Base-by-base conservation (phyloP, 2,329 filamentous ascomycete species). In the Ceratocystis harringtonii region DNA sequence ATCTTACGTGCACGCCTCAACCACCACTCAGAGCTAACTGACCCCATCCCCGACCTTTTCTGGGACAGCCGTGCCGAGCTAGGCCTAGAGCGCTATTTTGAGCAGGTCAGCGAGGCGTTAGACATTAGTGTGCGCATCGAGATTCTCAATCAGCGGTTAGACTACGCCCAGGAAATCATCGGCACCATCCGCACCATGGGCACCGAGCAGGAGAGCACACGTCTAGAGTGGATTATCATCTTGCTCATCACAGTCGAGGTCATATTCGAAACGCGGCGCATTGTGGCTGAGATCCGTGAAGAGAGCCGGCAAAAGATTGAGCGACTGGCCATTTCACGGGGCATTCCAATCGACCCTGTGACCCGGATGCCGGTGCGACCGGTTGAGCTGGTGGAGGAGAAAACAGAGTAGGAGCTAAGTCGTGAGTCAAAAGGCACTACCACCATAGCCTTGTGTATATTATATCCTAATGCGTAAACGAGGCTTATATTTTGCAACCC, bases 141-240 rank as follows among this genome's bases (percentile, higher is more conserved):
- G 71, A 86, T 90, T 19, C 77, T 97, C 70, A 99, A 99, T 74
- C 90, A 95, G 77, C 95, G 95, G 78, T 95, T 99, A 84, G 92
- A 96, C 72, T 97, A 99, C 74, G 94, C 92, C 0, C 89, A 94
- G 72, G 92, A 97, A 74, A 96, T 96, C 73, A 91, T 94, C 5
- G 89, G 81, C 63, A 92, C 97, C 17, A 77, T 97, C 68, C 81
- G 94, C 66, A 90, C 96, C 74, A 86, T 92, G 73, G 80, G 95
- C 65, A 95, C 89, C 72, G 92, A 97, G 78, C 90, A 90, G 73
- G 91, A 97, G 72, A 88, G 90, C 17, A 84, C 92, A 36, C 81
- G 90, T 65, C 79, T 99, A 10, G 94, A 97, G 76, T 92, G 90
- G 88, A 95, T 95, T 71, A 97, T 99, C 73, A 97, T 99, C 71